phyloP scores from a whole-genome alignment of 345 rosid species.

The Balakata baccata region DNA sequence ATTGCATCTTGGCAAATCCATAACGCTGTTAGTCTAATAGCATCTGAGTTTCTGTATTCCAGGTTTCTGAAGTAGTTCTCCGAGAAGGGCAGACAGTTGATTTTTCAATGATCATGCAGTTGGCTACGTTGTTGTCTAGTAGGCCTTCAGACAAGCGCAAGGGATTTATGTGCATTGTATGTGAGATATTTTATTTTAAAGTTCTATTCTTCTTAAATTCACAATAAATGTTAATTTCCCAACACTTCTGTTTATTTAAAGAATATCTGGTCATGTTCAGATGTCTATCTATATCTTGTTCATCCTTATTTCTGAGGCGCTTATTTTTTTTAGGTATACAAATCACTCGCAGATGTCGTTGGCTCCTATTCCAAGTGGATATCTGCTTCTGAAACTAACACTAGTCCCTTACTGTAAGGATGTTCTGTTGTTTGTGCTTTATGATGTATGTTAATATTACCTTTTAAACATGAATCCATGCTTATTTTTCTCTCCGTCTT shows the following conservation, averaged over 20 bases:
- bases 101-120: conserved; percentile 72
- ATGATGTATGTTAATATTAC: neutral
- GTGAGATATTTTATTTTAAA: conserved; percentile 24
- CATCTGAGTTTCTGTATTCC: conserved; percentile 19
- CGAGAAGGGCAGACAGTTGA: conserved; percentile 68
- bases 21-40: neutral
- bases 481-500: neutral
- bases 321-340: conserved; percentile 64
- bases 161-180: conserved; percentile 82
- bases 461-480: neutral
- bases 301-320: conserved; percentile 9
- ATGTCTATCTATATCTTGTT: neutral
- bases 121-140: conserved; percentile 63
- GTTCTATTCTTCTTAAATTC: conserved; percentile 2
- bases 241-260: neutral
- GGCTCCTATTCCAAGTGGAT: conserved; percentile 96
- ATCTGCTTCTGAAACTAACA: conserved; percentile 55
- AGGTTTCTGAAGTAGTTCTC: conserved; percentile 84
- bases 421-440: conserved; percentile 11
- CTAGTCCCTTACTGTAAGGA: conserved; percentile 77
- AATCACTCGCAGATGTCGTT: conserved; percentile 82
- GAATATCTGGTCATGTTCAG: neutral
- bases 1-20: conserved; percentile 7
- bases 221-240: neutral
- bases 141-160: conserved; percentile 54